phyloP scores from a whole-genome alignment of 2,329 filamentous ascomycete genomes.

The Trichoderma atroviride region DNA sequence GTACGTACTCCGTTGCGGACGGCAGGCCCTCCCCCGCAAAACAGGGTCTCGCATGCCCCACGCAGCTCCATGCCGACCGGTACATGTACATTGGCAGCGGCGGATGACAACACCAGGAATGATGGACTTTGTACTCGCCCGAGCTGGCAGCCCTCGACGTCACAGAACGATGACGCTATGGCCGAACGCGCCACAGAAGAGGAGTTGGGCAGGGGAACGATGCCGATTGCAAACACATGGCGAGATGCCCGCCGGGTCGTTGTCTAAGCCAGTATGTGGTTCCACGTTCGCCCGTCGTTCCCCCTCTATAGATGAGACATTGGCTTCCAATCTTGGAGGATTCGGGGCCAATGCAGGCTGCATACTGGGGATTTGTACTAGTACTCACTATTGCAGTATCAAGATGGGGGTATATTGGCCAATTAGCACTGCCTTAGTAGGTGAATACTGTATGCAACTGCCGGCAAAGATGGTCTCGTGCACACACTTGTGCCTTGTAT shows the following conservation, averaged over 20 bases:
- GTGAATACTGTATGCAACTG: not conserved
- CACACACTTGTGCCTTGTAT: constrained; percentile 1
- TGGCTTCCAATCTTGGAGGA: not conserved
- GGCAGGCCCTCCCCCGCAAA: constrained; percentile 24
- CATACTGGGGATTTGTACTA: not conserved
- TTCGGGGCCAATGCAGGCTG: not conserved
- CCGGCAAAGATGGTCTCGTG: constrained; percentile 11
- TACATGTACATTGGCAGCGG: not conserved
- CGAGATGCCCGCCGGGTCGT: not conserved
- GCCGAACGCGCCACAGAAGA: not conserved
- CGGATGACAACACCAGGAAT: not conserved
- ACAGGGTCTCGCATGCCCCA: constrained; percentile 29
- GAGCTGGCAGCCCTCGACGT: constrained; percentile 10
- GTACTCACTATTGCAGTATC: not conserved
- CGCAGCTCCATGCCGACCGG: constrained; percentile 5
- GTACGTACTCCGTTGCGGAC: constrained; percentile 22
- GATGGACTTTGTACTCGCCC: not conserved
- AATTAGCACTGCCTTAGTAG: too few relatives aligned
- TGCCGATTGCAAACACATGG: not conserved
- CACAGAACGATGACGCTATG: constrained; percentile 18
- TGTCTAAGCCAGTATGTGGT: not conserved
- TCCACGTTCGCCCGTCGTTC: not conserved
- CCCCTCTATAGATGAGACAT: not conserved
- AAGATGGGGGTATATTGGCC: too few relatives aligned
- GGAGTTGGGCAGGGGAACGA: not conserved